Evolutionary conservation across 768 basidiomycete genomes (phyloP), one percentile per base, ranked within the genome.

Genomic region (Tulasnella sp.): DNA sequence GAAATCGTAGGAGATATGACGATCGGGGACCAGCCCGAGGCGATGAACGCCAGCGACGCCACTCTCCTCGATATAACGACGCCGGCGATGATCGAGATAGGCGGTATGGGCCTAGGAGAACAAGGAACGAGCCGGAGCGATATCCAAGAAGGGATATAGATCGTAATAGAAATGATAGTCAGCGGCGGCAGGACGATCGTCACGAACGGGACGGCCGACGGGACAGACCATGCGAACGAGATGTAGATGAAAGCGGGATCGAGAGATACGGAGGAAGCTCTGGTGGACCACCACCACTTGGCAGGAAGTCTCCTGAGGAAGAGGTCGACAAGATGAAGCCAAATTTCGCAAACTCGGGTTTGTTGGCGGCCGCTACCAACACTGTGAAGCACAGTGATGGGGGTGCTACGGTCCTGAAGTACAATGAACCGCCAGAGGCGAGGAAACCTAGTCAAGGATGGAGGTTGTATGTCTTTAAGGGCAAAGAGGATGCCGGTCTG

Each of bases 351-450:
- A 79, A 80, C 3, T 96, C 92, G 19, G 96, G 96, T 11, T 76
- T 95, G 5, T 80, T 99, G 38, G 96, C 95, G 0, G 95, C 95
- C 3, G 96, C 89, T 68, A 98, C 96, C 2, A 98, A 99, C 68
- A 92, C 89, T 1, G 84, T 94, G 44, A 79, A 80, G 64, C 77
- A 81, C 30, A 73, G 75, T 5, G 84, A 89, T 68, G 90, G 88
- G n/a, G 80, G 80, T 52, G 83, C 76, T 65, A 85, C 86, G 4
- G 81, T 96, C 45, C 76, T 99, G 63, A 99, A 98, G 71, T 99
- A 99, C 70, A 94, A 98, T 63, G 96, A 99, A 71, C 96, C 96
- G 15, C 93, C 96, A 4, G 96, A 99, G 76, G 96, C 95, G 27
- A 76, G 96, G 65, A 97, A 94, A 68, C 95, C 96, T 9, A 73